Conservation (phyloP, 1,139 yeast species). For the Saccharomyces hybrid region DNA sequence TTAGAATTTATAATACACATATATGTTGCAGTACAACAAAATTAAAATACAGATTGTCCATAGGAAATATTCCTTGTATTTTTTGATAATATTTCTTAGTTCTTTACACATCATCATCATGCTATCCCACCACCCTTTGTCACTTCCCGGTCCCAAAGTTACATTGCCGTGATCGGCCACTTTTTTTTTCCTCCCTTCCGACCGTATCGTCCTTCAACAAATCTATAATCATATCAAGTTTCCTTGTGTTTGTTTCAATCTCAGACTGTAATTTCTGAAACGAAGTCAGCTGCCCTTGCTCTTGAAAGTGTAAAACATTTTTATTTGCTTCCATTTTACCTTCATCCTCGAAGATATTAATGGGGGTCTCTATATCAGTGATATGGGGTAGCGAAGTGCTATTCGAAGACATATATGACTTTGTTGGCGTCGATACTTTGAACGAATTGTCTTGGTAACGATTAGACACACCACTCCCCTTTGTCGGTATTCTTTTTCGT, state of each 20-base stretch:
- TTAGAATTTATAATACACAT: conserved; percentile 16
- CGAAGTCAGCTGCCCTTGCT: background rate
- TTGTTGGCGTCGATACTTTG: background rate
- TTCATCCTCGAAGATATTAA: background rate
- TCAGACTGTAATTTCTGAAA: background rate
- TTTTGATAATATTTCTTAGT: background rate
- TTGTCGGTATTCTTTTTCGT: background rate
- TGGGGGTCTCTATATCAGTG: background rate
- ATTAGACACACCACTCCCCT: background rate
- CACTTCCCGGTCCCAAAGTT: background rate
- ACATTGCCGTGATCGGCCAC: no score
- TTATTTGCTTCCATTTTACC: background rate
- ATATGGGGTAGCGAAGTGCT: background rate
- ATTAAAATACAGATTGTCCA: conserved; percentile 30
- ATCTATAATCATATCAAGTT: background rate
- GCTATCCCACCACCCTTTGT: background rate
- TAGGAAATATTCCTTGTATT: conserved; percentile 11
- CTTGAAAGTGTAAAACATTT: background rate
- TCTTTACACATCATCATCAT: background rate
- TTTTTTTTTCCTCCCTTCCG: background rate
- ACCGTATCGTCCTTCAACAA: background rate
- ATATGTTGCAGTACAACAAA: conserved; percentile 23
- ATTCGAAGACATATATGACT: background rate
- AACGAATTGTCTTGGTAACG: background rate
- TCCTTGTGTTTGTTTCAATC: background rate